These are phyloP conservation scores for Monilinia fructicola DNA, from an alignment of 2,329 filamentous ascomycete genomes.

Conservation along the genomic window DNA sequence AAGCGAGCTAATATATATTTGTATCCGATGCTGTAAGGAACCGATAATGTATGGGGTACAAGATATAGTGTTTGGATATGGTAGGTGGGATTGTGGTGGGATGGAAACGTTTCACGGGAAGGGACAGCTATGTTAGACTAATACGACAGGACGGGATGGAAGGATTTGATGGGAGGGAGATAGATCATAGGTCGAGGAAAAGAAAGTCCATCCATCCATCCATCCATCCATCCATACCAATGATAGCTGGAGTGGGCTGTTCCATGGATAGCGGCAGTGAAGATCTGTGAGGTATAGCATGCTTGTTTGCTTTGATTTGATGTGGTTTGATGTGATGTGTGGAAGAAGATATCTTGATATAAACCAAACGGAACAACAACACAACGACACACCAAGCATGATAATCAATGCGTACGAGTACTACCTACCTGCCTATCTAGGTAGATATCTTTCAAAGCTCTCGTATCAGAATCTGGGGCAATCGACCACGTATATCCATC, in stretches of 20 bases:
- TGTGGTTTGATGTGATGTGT: not conserved
- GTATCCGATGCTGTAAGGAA: slow-evolving; percentile 14
- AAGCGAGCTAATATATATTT: not conserved
- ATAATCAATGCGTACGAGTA: not conserved
- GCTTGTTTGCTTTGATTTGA: not conserved
- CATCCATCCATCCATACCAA: not conserved
- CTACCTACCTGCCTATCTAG: not conserved
- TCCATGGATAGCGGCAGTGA: not conserved
- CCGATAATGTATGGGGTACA: not conserved
- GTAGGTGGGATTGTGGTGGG: not conserved
- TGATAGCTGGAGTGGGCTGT: not conserved
- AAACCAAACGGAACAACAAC: not conserved
- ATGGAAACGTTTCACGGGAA: slow-evolving; percentile 15
- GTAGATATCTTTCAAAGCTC: too few species aligned
- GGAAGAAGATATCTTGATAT: too few species aligned
- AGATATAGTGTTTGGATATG: not conserved
- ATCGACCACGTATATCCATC: not conserved
- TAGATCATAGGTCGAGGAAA: not conserved
- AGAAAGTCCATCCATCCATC: not conserved
- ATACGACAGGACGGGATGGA: slow-evolving; percentile 5
- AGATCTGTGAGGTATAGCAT: not conserved
- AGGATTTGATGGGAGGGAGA: not conserved
- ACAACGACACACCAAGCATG: not conserved
- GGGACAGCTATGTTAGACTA: not conserved
- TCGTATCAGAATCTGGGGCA: not conserved